Evolutionary conservation across 169 alveolate genomes (phyloP).

Genomic region (Cryptosporidium tyzzeri): DNA sequence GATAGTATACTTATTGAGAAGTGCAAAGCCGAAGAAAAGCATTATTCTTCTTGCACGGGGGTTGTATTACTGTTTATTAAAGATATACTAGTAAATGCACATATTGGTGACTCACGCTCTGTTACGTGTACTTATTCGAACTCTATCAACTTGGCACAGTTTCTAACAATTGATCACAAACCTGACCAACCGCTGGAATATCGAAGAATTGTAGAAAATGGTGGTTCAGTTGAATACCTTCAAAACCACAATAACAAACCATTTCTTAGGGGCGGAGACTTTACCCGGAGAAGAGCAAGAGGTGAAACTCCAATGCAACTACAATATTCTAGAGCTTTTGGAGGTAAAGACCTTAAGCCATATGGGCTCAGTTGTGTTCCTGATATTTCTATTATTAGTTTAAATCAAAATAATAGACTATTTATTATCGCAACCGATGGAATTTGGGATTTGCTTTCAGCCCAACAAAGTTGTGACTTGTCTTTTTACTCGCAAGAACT

Average conservation of each 20-base stretch:
- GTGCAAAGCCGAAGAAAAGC: conserved; percentile 77
- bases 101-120: conserved; percentile 80
- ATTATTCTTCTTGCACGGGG: conserved; percentile 86
- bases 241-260: conserved; percentile 85
- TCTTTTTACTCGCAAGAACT: conserved; percentile 29
- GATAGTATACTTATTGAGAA: conserved; percentile 81
- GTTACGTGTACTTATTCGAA: conserved; percentile 21
- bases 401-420: conserved; percentile 76
- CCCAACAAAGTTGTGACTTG: conserved; percentile 76
- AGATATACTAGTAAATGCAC: conserved; percentile 82
- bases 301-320: conserved; percentile 90
- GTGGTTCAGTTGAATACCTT: conserved; percentile 72
- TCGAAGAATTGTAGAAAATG: conserved; percentile 77
- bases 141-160: conserved; percentile 73
- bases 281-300: conserved; percentile 81
- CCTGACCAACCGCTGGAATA: conserved; percentile 83
- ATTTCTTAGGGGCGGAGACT: conserved; percentile 87
- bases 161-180: conserved; percentile 84
- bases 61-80: conserved; percentile 83
- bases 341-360: conserved; percentile 85
- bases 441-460: conserved; percentile 83
- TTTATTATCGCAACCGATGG: conserved; percentile 86
- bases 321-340: conserved; percentile 85
- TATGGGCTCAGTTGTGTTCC: conserved; percentile 83
- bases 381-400: conserved; percentile 78